Evolutionary conservation across 2,329 filamentous ascomycete species (phyloP), one percentile per base, ranked within the genome.

Genomic region (Pseudodiploospora longispora): DNA sequence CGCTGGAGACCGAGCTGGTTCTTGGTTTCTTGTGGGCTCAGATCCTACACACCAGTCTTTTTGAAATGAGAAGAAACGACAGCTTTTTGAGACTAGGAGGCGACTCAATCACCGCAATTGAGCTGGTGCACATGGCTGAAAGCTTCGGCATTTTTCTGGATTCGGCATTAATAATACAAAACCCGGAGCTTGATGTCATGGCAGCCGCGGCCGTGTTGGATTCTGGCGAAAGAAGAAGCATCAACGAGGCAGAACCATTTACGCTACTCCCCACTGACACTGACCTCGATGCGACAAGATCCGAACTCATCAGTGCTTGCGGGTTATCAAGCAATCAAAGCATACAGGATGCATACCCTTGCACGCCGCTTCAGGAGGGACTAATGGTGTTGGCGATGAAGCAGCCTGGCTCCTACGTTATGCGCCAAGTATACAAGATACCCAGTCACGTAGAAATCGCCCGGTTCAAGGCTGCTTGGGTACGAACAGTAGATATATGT

Each of bases 361-460:
- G 61, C 48, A 63, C 62, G 6, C 53, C 60, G 4, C 53, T 68
- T 3, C 66, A 69, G 39, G 63, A 65, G 47, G 64, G 63, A 5
- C 56, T 70, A 2, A 55, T 69, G 39, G 55, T 52, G 5, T 47
- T 56, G 27, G 49, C 52, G 6, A 48, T 50, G 2, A 56, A 54
- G 27, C 49, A 52, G 3, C 47, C 51, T 0, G 53, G 54, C 2
- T 49, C 48, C 19, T 57, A 57, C 39, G 40, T 50, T 7, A 41
- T 47, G 3, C 40, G 51, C 7, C 49, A 40, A 36, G 43, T 49
- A 9, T 43, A 50, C 33, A 30, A 44, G 6, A 7, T 57, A 1
- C 41, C 49, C 0, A 32, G 10, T 1, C 4, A 41, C 8, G 36
- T 50, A 2, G 47, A 56, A 2, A 7, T 52, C 28, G 33, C 27